These are phyloP conservation scores for Juncus inflexus DNA, from an alignment of 176 grass and related monocot species.

Conservation along the genomic window DNA sequence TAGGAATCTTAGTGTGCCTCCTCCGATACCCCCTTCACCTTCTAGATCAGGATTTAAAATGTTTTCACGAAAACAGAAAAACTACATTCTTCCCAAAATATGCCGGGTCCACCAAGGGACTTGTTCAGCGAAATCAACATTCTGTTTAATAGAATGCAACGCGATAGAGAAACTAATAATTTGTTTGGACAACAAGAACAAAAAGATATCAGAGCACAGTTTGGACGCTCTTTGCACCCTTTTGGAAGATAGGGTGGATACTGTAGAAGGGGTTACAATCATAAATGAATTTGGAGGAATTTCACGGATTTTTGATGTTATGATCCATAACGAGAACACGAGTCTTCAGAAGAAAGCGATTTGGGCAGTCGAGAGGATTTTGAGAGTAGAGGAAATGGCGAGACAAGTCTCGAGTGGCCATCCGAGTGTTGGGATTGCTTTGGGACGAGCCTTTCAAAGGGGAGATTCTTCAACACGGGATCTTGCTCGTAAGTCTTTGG, in stretches of 20 bases:
- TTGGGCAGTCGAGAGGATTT: conserved; percentile 79
- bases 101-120: conserved; percentile 59
- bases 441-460: conserved; percentile 61
- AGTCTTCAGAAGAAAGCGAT: conserved; percentile 50
- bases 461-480: conserved; percentile 48
- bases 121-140: conserved; percentile 53
- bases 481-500: conserved; percentile 58
- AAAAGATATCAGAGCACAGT: conserved; percentile 52
- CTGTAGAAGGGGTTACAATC: conserved; percentile 37
- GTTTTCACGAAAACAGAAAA: conserved; percentile 6
- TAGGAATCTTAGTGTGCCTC: conserved; percentile 43
- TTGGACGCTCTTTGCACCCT: conserved; percentile 64
- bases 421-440: conserved; percentile 44
- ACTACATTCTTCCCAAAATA: conserved; percentile 17
- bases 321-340: conserved; percentile 48
- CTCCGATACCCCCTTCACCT: not conserved
- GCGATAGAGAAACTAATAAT: conserved; percentile 57
- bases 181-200: conserved; percentile 61
- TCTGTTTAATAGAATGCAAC: conserved; percentile 71
- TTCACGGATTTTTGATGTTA: conserved; percentile 48
- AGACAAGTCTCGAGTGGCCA: conserved; percentile 37
- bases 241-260: conserved; percentile 57
- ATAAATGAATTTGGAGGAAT: conserved; percentile 38
- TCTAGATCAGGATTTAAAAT: not conserved
- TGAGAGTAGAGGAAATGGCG: conserved; percentile 55